These are phyloP conservation scores for Abrus precatorius DNA, from an alignment of 306 rosid genomes.

Conservation along the genomic window DNA sequence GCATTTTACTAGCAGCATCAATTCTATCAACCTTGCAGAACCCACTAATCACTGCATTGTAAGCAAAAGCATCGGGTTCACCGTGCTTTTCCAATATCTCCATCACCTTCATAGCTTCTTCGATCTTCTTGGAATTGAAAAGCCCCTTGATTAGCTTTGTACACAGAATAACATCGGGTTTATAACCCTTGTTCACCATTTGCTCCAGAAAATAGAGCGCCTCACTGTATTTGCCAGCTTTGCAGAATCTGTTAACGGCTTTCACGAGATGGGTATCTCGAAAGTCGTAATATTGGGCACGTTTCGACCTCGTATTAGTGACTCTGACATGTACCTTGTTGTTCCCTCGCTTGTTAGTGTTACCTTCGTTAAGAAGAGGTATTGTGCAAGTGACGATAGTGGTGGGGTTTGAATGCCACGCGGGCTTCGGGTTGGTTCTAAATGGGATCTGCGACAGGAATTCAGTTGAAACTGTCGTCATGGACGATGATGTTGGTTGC, in stretches of 20 bases:
- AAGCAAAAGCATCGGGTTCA: slow-evolving; percentile 80
- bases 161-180: slow-evolving; percentile 76
- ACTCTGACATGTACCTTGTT: slow-evolving; percentile 43
- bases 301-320: slow-evolving; percentile 51
- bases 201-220: slow-evolving; percentile 77
- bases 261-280: slow-evolving; percentile 69
- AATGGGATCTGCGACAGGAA: slow-evolving; percentile 61
- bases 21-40: slow-evolving; percentile 69
- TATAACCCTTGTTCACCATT: slow-evolving; percentile 70
- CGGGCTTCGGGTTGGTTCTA: slow-evolving; percentile 46
- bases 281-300: slow-evolving; percentile 45
- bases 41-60: slow-evolving; percentile 82
- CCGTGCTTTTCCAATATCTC: slow-evolving; percentile 81
- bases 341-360: slow-evolving; percentile 41
- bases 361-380: slow-evolving; percentile 45
- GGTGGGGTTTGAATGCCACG: slow-evolving; percentile 50
- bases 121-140: slow-evolving; percentile 62
- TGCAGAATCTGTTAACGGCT: slow-evolving; percentile 69
- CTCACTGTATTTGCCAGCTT: slow-evolving; percentile 71
- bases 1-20: slow-evolving; percentile 66
- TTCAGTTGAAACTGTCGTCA: slow-evolving; percentile 74
- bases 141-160: slow-evolving; percentile 85
- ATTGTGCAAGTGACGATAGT: slow-evolving; percentile 49
- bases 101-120: slow-evolving; percentile 75
- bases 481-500: slow-evolving; percentile 44